phyloP scores from a whole-genome alignment of 78 protist genomes.

The Dictyostelium discoideum region DNA sequence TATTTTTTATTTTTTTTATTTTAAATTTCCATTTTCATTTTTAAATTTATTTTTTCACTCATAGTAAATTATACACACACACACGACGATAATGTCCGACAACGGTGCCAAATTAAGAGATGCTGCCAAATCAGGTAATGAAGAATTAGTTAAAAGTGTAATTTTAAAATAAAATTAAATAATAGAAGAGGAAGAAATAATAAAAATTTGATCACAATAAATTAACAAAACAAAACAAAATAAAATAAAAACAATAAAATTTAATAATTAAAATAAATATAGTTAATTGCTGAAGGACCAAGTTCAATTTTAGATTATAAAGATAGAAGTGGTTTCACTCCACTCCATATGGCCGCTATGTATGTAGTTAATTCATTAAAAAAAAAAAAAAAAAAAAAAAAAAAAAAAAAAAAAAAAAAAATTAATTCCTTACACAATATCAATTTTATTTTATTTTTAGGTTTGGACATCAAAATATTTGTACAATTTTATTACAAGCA shows the following conservation, averaged over 20 bases:
- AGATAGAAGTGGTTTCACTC: slow-evolving; percentile 72
- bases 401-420: not conserved
- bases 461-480: slow-evolving; percentile 61
- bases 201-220: not conserved
- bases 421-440: not conserved
- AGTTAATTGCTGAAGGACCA: slow-evolving; percentile 25
- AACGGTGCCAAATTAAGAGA: slow-evolving; percentile 72
- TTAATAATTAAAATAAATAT: not conserved
- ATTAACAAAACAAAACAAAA: not conserved
- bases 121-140: slow-evolving; percentile 72
- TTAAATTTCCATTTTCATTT: not conserved
- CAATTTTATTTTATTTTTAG: not conserved
- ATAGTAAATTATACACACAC: not conserved
- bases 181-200: no score
- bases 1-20: not conserved
- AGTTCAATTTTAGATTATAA: slow-evolving; percentile 36
- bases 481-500: slow-evolving; percentile 51
- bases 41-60: not conserved
- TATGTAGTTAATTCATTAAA: not conserved
- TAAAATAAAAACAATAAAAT: not conserved
- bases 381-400: not conserved
- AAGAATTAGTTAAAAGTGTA: slow-evolving; percentile 48
- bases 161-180: not conserved
- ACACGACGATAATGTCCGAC: not conserved
- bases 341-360: slow-evolving; percentile 79